Evolutionary conservation across 805 yeast genomes (phyloP).

Genomic region (Saccharomycopsis javanensis): DNA sequence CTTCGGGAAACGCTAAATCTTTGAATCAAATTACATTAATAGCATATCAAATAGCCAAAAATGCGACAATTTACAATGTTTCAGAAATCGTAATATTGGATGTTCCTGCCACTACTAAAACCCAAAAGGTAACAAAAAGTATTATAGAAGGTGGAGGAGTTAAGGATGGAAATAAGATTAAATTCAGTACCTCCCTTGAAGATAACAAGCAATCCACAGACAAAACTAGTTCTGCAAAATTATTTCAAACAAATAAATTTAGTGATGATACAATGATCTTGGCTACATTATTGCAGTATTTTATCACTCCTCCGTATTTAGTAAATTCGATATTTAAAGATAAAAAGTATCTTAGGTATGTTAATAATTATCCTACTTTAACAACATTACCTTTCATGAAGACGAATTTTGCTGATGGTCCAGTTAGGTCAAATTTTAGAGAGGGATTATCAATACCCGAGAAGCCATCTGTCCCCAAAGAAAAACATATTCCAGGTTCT

Average conservation of each 20-base stretch:
- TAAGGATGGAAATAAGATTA: slow-evolving; percentile 18
- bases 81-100: slow-evolving; percentile 69
- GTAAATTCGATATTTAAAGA: slow-evolving; percentile 53
- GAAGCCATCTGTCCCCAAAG: slow-evolving; percentile 17
- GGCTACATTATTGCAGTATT: slow-evolving; percentile 65
- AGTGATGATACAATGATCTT: slow-evolving; percentile 31
- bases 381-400: slow-evolving; percentile 69
- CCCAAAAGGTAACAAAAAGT: not conserved
- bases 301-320: slow-evolving; percentile 78
- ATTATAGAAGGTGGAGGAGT: not conserved
- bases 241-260: slow-evolving; percentile 11
- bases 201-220: slow-evolving; percentile 23
- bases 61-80: slow-evolving; percentile 59
- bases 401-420: slow-evolving; percentile 17
- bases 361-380: slow-evolving; percentile 60
- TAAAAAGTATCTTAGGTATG: slow-evolving; percentile 46
- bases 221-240: slow-evolving; percentile 6
- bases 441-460: slow-evolving; percentile 42
- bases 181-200: slow-evolving; percentile 22
- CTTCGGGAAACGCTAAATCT: slow-evolving; percentile 45
- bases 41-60: slow-evolving; percentile 71
- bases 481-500: slow-evolving; percentile 18
- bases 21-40: slow-evolving; percentile 65
- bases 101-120: slow-evolving; percentile 23
- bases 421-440: slow-evolving; percentile 26